Percentiles rank a stretch among this genome's conserved stretches.
These are phyloP conservation scores for Amniculicola lignicola DNA, from an alignment of 495 filamentous ascomycete genomes.

Conservation along the genomic window DNA sequence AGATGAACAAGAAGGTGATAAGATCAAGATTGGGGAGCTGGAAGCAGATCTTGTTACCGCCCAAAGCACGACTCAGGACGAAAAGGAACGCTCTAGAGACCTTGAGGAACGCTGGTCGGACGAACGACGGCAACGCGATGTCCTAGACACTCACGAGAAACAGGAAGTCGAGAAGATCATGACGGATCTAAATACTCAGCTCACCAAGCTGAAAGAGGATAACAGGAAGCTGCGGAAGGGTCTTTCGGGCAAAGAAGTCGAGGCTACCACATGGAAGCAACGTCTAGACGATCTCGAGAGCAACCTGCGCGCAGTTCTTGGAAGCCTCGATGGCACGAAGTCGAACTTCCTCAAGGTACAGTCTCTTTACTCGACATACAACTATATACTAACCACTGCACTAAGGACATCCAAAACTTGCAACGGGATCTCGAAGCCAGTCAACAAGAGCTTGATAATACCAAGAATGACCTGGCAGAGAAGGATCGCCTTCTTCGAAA, in stretches of 20 bases:
- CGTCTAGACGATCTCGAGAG: constrained; percentile 84
- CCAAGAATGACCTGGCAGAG: constrained; percentile 71
- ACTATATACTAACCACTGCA: constrained; percentile 35
- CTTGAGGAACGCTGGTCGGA: constrained; percentile 72
- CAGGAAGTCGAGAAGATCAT: constrained; percentile 78
- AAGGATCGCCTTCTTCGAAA: constrained; percentile 86
- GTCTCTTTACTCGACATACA: constrained; percentile 18
- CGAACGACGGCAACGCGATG: constrained; percentile 81
- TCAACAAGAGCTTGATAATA: constrained; percentile 72
- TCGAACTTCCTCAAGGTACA: constrained; percentile 74
- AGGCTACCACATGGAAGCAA: constrained; percentile 85
- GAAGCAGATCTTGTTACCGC: constrained; percentile 74
- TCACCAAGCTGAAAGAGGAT: constrained; percentile 81
- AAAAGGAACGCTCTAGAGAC: constrained; percentile 74
- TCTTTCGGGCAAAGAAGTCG: constrained; percentile 78
- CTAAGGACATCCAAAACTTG: constrained; percentile 74
- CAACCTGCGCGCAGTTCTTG: constrained; percentile 77
- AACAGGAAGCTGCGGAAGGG: constrained; percentile 73
- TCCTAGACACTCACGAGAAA: constrained; percentile 80
- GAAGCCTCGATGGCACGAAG: constrained; percentile 81
- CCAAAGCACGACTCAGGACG: constrained; percentile 68
- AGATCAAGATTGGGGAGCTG: constrained; percentile 94
- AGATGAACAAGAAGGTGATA: constrained; percentile 95
- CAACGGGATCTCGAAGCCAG: constrained; percentile 85
- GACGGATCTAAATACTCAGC: constrained; percentile 80